phyloP scores from a whole-genome alignment of 2,329 filamentous ascomycete species.

The Ophiostoma novo-ulmi region DNA sequence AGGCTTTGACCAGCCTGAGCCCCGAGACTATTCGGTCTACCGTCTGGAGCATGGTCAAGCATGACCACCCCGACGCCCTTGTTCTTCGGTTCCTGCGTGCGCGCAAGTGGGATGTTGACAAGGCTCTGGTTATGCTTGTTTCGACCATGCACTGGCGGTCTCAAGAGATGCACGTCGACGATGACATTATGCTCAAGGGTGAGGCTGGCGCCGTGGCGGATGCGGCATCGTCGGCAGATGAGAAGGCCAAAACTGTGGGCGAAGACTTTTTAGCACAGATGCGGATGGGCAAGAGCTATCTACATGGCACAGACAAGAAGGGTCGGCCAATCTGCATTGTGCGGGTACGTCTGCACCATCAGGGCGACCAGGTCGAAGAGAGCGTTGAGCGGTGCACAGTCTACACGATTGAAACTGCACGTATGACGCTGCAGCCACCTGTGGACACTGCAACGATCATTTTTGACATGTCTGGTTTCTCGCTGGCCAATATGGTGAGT shows the following conservation, averaged over 20 bases:
- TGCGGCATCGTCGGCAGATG: conserved; percentile 49
- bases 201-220: conserved; percentile 63
- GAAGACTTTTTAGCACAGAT: conserved; percentile 79
- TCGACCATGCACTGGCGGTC: conserved; percentile 90
- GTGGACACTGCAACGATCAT: conserved; percentile 70
- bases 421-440: conserved; percentile 71
- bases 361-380: conserved; percentile 75
- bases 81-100: conserved; percentile 78
- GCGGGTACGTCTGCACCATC: conserved; percentile 72
- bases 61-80: conserved; percentile 85
- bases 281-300: conserved; percentile 84
- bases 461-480: conserved; percentile 49
- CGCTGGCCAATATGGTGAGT: conserved; percentile 84
- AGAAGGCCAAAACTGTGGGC: conserved; percentile 58
- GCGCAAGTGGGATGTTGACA: conserved; percentile 93
- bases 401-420: conserved; percentile 89
- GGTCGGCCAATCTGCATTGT: conserved; percentile 85
- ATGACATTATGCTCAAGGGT: conserved; percentile 74
- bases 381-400: conserved; percentile 86
- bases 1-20: conserved; percentile 68
- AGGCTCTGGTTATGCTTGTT: conserved; percentile 88
- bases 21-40: conserved; percentile 74
- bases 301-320: conserved; percentile 80
- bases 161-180: conserved; percentile 79
- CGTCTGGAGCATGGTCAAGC: conserved; percentile 92